Evolutionary conservation across 768 basidiomycete species (phyloP).

Genomic region (Leccinum subgranulosum): DNA sequence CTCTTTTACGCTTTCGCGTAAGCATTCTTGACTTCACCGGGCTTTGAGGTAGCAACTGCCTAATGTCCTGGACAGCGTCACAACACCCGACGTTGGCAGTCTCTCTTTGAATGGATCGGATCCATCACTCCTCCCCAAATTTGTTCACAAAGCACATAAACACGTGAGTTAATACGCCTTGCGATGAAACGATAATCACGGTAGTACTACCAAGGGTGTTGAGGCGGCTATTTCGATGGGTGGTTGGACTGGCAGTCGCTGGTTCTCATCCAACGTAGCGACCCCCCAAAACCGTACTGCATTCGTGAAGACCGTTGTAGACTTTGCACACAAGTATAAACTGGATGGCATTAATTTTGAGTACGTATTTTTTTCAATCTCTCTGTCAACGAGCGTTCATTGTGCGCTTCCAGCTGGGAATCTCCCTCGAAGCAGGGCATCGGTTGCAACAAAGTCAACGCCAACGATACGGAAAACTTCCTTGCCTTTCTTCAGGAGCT

Average conservation of each 20-base stretch:
- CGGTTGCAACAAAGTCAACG: conserved; percentile 60
- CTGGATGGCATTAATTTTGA: conserved; percentile 53
- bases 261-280: conserved; percentile 60
- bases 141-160: conserved; percentile 46
- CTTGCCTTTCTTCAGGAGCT: conserved; percentile 72
- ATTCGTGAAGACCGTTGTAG: conserved; percentile 57
- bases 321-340: conserved; percentile 45
- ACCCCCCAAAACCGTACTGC: conserved; percentile 49
- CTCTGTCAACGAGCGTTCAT: background rate
- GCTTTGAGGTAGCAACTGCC: background rate
- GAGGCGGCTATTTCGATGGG: conserved; percentile 60
- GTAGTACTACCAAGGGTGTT: conserved; percentile 41
- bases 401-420: conserved; percentile 67
- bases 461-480: conserved; percentile 71
- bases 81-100: conserved; percentile 31
- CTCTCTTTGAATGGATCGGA: conserved; percentile 42
- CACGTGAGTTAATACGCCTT: conserved; percentile 25
- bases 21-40: conserved; percentile 11
- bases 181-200: background rate
- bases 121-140: conserved; percentile 48
- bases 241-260: conserved; percentile 65
- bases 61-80: conserved; percentile 21
- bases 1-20: conserved; percentile 64
- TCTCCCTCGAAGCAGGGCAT: conserved; percentile 68
- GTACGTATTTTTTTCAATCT: conserved; percentile 11